Base-by-base conservation (phyloP, 2,329 filamentous ascomycete genomes). In the Penicillium sp. region DNA sequence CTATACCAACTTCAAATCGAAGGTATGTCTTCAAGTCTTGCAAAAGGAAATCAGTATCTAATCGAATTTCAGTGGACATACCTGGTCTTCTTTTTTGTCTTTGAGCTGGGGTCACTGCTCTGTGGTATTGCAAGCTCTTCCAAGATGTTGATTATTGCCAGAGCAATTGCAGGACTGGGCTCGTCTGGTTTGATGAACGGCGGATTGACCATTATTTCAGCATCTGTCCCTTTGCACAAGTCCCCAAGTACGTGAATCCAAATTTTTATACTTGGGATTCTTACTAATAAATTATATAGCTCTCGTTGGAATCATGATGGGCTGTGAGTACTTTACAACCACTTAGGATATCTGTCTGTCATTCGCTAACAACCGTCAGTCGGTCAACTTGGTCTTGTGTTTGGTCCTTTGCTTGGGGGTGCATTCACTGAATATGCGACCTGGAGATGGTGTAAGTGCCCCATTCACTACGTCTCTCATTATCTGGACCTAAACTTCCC, bases 1-100 rank as follows among this genome's bases (percentile, higher is more conserved):
- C 0, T 81, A 78, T 50, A 71, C 60, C 2, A 61, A 70, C 23
- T 71, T 74, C 39, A 67, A 52, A 13, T 54, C 61, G 10, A 67
- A 69, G 57, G 65, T 66, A 49, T 32, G 26, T 20, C 10, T 23
- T 13, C 10, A 22, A 23, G 9, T 6, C 10, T 26, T 24, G 23
- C 23, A 11, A 4, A 14, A 10, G 11, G 16, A 22, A 1, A 13
- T 24, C 11, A 5, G 3, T 3, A 6, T 27, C 34, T 44, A 26
- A 38, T 16, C 6, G 2, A n/a, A 50, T 4, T 16, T 1, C n/a
- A 56, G 59, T 61, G 58, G 55, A 52, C 52, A 0, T 65, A 55
- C 32, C 31, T 65, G 11, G 37, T 34, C 6, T 64, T 62, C 50
- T 58, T 65, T 35, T 43, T 53, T 8, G 26, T 64, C 22, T 66